Evolutionary conservation across 768 basidiomycete species (phyloP), one percentile per base, ranked within the genome.

Genomic region (Termitomyces sp.): DNA sequence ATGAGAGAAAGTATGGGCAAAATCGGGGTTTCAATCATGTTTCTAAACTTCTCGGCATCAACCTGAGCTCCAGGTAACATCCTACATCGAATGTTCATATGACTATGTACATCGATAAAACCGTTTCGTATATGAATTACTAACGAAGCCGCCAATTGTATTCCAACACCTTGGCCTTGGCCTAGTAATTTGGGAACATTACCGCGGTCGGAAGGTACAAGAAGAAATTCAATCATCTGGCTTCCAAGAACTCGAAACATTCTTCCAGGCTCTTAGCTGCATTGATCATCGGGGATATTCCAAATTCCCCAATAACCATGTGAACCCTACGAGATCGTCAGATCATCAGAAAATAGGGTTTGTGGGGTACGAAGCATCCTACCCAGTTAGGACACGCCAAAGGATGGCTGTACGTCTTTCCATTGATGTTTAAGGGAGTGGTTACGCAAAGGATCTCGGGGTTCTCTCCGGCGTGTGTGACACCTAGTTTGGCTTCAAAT

Each of bases 261-360:
- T 14, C 38, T 18, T 40, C n/a, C 38, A 40, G 6, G 18, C 20
- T 49, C 32, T 50, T 22, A 50, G 13, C 24, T 50, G 14, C 60
- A 61, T n/a, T 20, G 28, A 18, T 55, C 57, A 6, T 58, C 60
- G 8, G 57, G 57, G 13, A 61, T 14, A 28, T 61, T 44, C 60
- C 60, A 61, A 10, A 61, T 58, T 14, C 57, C 60, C 60, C 60
- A 61, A n/a, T 43, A 56, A 18, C 60, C 60, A 43, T 58, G 16
- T 11, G 5, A 6, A 5, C 54, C 45, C 60, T 62, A 18, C 2
- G 14, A 32, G 20, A 16, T 16, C 0, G 18, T 41, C 26, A 52
- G 38, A 22, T 9, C 38, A 20, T n/a, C 11, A 1, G 2, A n/a
- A 11, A 26, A 20, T 24, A 9, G 7, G 35, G 26, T 22, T 14